Evolutionary conservation across 768 basidiomycete genomes (phyloP).

Genomic region (Podaxis sp.): DNA sequence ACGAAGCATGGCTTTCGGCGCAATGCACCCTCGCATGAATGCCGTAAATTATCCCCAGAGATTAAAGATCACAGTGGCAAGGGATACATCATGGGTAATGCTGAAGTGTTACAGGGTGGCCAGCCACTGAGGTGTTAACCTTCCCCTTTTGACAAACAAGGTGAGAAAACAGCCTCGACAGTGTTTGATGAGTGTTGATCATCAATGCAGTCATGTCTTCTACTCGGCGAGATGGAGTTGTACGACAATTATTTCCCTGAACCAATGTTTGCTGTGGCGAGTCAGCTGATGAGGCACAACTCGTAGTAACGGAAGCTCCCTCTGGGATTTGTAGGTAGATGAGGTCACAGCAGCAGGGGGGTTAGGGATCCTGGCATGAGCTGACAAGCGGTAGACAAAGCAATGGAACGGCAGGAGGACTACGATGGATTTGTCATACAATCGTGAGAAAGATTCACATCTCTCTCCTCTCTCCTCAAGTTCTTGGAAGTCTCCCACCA

Average conservation of each 20-base stretch:
- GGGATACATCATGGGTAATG: background rate
- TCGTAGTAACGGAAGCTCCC: background rate
- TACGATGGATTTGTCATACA: background rate
- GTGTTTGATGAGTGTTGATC: background rate
- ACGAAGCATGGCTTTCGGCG: background rate
- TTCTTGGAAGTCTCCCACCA: background rate
- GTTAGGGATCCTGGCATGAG: background rate
- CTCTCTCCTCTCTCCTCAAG: background rate
- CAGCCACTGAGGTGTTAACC: background rate
- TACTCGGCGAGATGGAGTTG: background rate
- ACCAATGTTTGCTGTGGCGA: background rate
- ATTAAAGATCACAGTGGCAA: background rate
- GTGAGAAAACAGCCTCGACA: background rate
- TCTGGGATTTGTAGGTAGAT: background rate
- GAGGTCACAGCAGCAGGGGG: background rate
- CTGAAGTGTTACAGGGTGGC: background rate
- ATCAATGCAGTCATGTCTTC: background rate
- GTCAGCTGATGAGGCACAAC: background rate
- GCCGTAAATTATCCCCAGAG: background rate
- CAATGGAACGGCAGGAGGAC: background rate
- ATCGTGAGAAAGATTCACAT: background rate
- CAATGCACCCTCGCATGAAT: background rate
- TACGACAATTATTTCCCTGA: background rate
- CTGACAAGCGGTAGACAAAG: background rate
- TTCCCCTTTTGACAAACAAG: background rate